Evolutionary conservation across 306 rosid species (phyloP), one percentile per base, ranked within the genome.

Genomic region (Gastrolobium bilobum): DNA sequence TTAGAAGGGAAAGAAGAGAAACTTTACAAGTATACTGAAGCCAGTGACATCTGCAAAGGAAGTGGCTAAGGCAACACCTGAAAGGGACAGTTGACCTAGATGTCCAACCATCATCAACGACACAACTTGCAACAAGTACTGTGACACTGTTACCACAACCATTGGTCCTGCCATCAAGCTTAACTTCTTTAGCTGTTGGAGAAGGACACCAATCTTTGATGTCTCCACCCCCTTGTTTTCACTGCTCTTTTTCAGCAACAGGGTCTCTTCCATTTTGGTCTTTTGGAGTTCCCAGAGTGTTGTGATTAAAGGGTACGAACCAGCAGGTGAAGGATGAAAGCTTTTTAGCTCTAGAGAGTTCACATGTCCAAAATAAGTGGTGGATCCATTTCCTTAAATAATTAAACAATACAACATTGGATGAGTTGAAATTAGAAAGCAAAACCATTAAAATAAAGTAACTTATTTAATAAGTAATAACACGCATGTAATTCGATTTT

Each of bases 41-140:
- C 81, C 85, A 37, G 73, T 59, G 10, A 82, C 78, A 31, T 76
- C 39, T n/a, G 73, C 48, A 31, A 82, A 42, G 10, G 85, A 82
- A 47, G 71, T 75, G 53, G 73, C 85, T 30, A 82, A 37, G 38
- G 85, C 85, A 39, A 58, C 77, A 1, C 78, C 64, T 4, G 82
- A 77, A 40, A 82, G 85, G 0, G 73, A 61, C 3, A 82, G 73
- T 70, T 82, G 13, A 10, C 48, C 78, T 0, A 76, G 72, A 8
- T 82, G 85, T 1, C 82, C 82, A 13, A 29, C 86, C 82, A 68
- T 76, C 71, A 76, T 61, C 35, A 77, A 10, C 3, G 82, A 60
- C n/a, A 77, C 82, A 1, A 82, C 43, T 44, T 69, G 82, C 79
- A 82, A 37, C 26, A 77, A 42, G 20, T 30, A 82, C 31, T 82